phyloP scores from a whole-genome alignment of 139 green algal species.

The Chlorella sp. region DNA sequence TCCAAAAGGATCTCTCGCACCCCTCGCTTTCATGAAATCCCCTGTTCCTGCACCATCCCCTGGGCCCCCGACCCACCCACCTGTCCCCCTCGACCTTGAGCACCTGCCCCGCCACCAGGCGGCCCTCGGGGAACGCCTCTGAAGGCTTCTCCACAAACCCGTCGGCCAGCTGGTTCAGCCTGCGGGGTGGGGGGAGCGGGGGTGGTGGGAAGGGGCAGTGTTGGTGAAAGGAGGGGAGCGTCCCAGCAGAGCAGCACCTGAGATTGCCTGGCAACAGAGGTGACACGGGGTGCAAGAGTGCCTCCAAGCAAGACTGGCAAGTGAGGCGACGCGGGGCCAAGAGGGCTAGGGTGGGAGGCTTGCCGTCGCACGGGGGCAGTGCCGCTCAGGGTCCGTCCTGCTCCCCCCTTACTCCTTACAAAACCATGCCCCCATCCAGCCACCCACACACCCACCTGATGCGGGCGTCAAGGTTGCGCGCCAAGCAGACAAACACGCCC shows the following conservation, averaged over 20 bases:
- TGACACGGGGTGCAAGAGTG: neutral
- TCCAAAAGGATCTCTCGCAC: neutral
- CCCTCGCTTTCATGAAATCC: no score
- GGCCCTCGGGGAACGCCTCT: constrained; percentile 80
- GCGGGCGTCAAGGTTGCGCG: constrained; percentile 62
- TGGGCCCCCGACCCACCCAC: neutral
- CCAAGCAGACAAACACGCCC: constrained; percentile 75
- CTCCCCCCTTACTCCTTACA: neutral
- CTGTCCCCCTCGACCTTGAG: constrained; percentile 41
- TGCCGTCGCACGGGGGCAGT: no score
- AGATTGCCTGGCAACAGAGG: no score
- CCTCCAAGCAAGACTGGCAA: no score
- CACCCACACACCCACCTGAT: constrained; percentile 45
- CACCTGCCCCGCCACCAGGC: constrained; percentile 65
- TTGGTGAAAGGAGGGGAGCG: no score
- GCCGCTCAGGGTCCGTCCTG: no score
- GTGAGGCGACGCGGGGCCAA: no score
- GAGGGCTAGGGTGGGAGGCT: no score
- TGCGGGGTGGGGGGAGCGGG: neutral
- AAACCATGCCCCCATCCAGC: neutral
- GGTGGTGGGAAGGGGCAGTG: neutral
- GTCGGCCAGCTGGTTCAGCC: constrained; percentile 80
- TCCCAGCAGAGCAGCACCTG: no score
- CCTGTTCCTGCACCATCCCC: neutral
- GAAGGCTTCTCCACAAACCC: constrained; percentile 84